Conservation (phyloP, 208 protist genomes). For the Trypanosoma lewisi region DNA sequence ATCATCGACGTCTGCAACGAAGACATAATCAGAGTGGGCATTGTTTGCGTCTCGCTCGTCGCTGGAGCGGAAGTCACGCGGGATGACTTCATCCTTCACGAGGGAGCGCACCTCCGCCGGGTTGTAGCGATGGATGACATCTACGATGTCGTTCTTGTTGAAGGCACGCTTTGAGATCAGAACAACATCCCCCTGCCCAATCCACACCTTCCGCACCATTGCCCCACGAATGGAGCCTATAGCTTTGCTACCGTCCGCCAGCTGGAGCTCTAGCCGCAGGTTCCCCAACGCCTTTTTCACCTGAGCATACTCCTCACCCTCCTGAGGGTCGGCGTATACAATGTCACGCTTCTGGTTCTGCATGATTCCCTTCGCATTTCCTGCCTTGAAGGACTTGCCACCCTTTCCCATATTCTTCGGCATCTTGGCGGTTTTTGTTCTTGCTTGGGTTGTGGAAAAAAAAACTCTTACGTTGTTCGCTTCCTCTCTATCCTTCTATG, state of each 20-base stretch:
- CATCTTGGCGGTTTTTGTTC: slow-evolving; percentile 45
- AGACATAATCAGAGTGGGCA: slow-evolving; percentile 63
- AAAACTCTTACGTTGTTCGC: not conserved
- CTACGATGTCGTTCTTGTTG: slow-evolving; percentile 76
- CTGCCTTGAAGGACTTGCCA: slow-evolving; percentile 97
- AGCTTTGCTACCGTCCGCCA: slow-evolving; percentile 68
- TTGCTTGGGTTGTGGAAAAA: not conserved
- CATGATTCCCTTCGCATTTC: slow-evolving; percentile 93
- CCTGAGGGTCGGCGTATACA: slow-evolving; percentile 91
- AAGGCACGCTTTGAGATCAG: slow-evolving; percentile 79
- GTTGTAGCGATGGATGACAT: slow-evolving; percentile 80
- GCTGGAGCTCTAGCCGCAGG: slow-evolving; percentile 93
- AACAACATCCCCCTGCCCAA: slow-evolving; percentile 76
- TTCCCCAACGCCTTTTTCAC: slow-evolving; percentile 97
- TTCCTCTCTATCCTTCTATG: not conserved
- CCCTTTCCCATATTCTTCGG: slow-evolving; percentile 94
- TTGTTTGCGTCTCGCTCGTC: slow-evolving; percentile 60
- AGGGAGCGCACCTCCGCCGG: slow-evolving; percentile 71
- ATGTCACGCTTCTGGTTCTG: slow-evolving; percentile 96
- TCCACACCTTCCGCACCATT: slow-evolving; percentile 87
- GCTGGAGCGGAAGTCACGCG: slow-evolving; percentile 76
- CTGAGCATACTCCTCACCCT: slow-evolving; percentile 98
- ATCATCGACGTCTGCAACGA: slow-evolving; percentile 65
- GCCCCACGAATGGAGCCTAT: slow-evolving; percentile 80
- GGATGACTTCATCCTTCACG: slow-evolving; percentile 78